These are phyloP conservation scores for Dendrostoma leiphaemia DNA, from an alignment of 2,329 filamentous ascomycete species.

Conservation along the genomic window DNA sequence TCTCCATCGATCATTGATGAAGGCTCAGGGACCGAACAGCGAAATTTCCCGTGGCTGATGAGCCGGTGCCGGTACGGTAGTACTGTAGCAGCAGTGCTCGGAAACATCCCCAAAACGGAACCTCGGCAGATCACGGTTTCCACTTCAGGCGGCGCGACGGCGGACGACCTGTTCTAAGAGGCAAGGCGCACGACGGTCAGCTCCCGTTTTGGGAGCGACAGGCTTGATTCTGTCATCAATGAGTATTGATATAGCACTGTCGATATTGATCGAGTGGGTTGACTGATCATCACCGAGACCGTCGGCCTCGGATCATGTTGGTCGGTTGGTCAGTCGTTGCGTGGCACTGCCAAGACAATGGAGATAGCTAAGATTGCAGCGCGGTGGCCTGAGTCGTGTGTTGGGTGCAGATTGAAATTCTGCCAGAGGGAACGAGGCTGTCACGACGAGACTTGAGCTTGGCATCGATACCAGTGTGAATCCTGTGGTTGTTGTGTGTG, in stretches of 20 bases:
- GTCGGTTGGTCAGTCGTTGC: not conserved
- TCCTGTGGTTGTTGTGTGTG: not conserved
- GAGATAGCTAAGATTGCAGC: not conserved
- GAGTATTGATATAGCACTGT: not conserved
- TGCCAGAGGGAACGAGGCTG: not conserved
- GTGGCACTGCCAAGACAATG: not conserved
- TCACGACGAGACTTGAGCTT: not conserved
- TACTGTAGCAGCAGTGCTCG: too few species aligned
- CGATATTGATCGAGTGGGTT: not conserved
- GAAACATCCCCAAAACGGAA: constrained; percentile 1
- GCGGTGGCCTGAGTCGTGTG: not conserved
- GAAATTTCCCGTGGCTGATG: constrained; percentile 1
- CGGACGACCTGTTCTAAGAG: not conserved
- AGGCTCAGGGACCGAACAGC: not conserved
- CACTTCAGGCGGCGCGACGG: not conserved
- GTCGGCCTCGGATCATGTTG: not conserved
- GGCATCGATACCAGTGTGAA: not conserved
- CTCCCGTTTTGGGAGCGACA: not conserved
- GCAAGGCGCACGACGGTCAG: not conserved
- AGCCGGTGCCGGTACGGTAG: too few species aligned
- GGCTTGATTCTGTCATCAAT: not conserved
- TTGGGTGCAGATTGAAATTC: too few species aligned
- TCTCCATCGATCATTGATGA: not conserved
- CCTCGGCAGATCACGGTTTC: not conserved
- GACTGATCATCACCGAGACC: not conserved